Evolutionary conservation across 108 stramenopile species (phyloP), one percentile per base, ranked within the genome.

Genomic region (Pseudonitzschia multistriata): DNA sequence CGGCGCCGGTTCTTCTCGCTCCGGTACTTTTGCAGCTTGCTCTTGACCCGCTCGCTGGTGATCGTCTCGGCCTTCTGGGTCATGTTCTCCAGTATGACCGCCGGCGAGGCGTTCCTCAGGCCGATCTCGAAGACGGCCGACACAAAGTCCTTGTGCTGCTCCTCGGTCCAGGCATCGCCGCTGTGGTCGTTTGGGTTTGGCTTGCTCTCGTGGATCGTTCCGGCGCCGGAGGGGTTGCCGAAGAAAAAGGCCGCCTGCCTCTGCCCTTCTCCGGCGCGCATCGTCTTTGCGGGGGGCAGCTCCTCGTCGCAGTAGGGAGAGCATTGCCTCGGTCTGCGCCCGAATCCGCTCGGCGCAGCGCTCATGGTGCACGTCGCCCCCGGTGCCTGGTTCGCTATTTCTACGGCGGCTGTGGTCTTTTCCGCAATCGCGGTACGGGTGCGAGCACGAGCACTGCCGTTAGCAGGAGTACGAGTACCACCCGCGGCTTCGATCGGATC

Each of bases 21-120:
- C 17, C 85, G 56, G 67, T 83, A 85, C 66, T 85, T 85, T 59
- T 85, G 84, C 24, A 85, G 72, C 22, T 81, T 78, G 37, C 78
- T 79, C 37, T 85, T 85, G 60, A 85, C 76, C 8, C 84, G 57
- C 39, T 82, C 81, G 40, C 69, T 78, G 11, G 84, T 85, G 36
- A 76, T 76, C 3, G 68, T 67, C 22, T 77, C 49, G 7, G 33
- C 34, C 28, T 70, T 54, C 25, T 55, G 34, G 3, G 36, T 67
- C 82, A 86, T 83, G 42, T 74, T 72, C 53, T 86, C 85, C 40
- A 80, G 25, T 37, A 86, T 77, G 2, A 83, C 75, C 11, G 79
- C 62, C 14, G 85, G 85, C 15, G 85, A 86, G 5, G 82, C 52
- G n/a, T 81, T 54, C 24, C 68, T 54, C 5, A 86, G 35, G 14